Percentiles rank a stretch among this genome's conserved stretches.
These are phyloP conservation scores for Metschnikowia vanudenii DNA, from an alignment of 805 yeast genomes.

Conservation along the genomic window DNA sequence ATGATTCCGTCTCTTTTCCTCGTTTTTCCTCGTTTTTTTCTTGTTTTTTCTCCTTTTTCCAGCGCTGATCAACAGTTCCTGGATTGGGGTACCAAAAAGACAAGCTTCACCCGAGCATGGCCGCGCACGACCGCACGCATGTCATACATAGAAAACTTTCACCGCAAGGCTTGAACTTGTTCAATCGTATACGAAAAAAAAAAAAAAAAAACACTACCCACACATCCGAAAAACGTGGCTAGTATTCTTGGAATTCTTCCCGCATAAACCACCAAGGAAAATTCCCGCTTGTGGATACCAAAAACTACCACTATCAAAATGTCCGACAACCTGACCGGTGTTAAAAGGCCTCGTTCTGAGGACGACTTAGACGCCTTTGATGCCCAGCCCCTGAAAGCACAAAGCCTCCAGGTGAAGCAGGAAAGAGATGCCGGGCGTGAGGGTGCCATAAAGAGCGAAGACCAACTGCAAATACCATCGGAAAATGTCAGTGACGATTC, in stretches of 20 bases:
- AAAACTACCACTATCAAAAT: background rate
- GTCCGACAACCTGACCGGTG: conserved; percentile 4
- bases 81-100: no score
- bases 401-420: conserved; percentile 14
- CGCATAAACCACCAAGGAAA: no score
- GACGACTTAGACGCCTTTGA: background rate
- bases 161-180: background rate
- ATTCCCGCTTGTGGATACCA: no score
- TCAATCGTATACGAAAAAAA: no score
- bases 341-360: conserved; percentile 14
- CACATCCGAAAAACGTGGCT: no score
- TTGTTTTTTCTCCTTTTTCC: no score
- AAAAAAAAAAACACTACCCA: no score
- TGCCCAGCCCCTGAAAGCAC: background rate
- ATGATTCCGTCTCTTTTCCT: no score
- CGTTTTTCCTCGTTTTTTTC: no score
- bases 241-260: no score
- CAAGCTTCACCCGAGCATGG: background rate
- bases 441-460: conserved; percentile 17
- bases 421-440: conserved; percentile 3
- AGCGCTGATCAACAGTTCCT: no score
- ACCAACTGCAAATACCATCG: conserved; percentile 8
- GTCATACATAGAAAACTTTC: conserved; percentile 4
- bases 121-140: conserved; percentile 10
- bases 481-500: conserved; percentile 5